Conservation (phyloP, 768 basidiomycete genomes). For the Lactifluus hygrophoroides region DNA sequence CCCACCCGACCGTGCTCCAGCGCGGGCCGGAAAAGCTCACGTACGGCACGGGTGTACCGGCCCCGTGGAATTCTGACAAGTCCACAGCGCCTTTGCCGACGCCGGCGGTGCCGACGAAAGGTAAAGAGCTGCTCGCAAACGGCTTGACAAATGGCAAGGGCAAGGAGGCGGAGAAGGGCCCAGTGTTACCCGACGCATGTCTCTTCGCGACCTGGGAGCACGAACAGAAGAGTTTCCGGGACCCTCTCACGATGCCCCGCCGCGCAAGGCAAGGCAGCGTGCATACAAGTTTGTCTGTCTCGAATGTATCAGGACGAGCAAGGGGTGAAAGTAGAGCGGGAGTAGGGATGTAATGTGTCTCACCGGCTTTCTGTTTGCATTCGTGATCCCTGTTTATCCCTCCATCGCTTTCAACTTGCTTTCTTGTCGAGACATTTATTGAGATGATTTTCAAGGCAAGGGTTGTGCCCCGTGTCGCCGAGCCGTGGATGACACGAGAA, state of each 20-base stretch:
- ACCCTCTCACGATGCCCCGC: slow-evolving; percentile 28
- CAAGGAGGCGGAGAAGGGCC: slow-evolving; percentile 22
- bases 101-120: slow-evolving; percentile 22
- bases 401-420: slow-evolving; percentile 12
- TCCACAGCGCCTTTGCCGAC: slow-evolving; percentile 18
- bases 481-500: background rate
- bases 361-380: background rate
- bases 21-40: slow-evolving; percentile 36
- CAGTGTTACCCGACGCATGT: slow-evolving; percentile 38
- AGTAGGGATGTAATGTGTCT: slow-evolving; percentile 4
- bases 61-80: slow-evolving; percentile 38
- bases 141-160: slow-evolving; percentile 25
- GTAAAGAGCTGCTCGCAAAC: slow-evolving; percentile 21
- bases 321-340: slow-evolving; percentile 18
- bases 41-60: slow-evolving; percentile 34
- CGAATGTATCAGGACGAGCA: slow-evolving; percentile 10
- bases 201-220: slow-evolving; percentile 45
- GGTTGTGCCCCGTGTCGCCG: background rate
- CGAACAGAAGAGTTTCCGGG: slow-evolving; percentile 36
- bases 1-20: slow-evolving; percentile 56
- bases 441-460: background rate
- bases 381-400: background rate
- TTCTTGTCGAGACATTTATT: background rate
- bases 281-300: slow-evolving; percentile 8
- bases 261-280: slow-evolving; percentile 20